Base-by-base conservation (phyloP, 2,329 filamentous ascomycete species). In the Neonectria ditissima region DNA sequence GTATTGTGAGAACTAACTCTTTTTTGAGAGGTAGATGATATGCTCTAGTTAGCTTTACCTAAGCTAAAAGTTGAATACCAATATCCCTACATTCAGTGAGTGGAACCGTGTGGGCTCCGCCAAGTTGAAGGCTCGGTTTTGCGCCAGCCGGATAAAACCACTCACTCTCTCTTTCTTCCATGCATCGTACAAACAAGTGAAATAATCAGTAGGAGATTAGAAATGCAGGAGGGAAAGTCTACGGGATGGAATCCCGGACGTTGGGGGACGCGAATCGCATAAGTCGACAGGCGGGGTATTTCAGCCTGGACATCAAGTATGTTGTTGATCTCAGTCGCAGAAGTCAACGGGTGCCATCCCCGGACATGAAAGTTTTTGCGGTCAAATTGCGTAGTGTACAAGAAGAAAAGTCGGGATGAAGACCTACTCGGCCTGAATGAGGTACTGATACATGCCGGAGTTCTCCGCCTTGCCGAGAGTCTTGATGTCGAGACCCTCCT, bases 371-470 rank as follows among this genome's bases (percentile, higher is more conserved):
- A 45, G 5, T 2, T 3, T 45, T 45, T 24, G 20, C 10, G 4
- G 18, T 4, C 14, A 26, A 16, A 7, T 5, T 8, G 6, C 14
- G 22, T 45, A 45, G 2, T 45, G 22, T 26, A 24, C 43, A 45
- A 28, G 20, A 10, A 26, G 24, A 13, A 22, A 44, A 57, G 18
- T 26, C 18, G n/a, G 7, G 14, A 37, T 13, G 41, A 45, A 13
- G 30, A 55, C 34, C 59, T 63, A 64, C 43, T 58, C 28, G 30
- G 41, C 16, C 56, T 63, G 50, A 2, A 71, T 43, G 0, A 71
- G 1, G 8, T 69, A 73, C 62, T 72, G 68, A 11, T 41, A 53
- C 67, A 72, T 72, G 1, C 68, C 67, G 10, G 68, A 70, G 32
- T 51, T 55, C 3, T 51, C 11, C 1, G 68, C 52, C 56, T 73